Evolutionary conservation across 2,329 filamentous ascomycete genomes (phyloP).

Genomic region (Seiridium cupressi): DNA sequence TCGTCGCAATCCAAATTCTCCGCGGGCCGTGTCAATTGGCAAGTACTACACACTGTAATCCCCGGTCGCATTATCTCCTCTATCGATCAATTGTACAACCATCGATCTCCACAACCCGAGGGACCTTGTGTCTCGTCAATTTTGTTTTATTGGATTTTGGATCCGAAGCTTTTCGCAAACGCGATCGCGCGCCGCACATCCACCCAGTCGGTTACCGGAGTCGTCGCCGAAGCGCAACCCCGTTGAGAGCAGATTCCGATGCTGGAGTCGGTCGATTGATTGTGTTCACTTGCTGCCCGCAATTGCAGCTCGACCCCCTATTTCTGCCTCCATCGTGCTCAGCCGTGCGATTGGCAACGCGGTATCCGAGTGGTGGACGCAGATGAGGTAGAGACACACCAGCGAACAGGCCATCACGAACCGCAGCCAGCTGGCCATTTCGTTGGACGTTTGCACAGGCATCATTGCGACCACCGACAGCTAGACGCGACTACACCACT

Average conservation of each 20-base stretch:
- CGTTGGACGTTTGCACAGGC: constrained; percentile 3
- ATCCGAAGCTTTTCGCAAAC: neutral
- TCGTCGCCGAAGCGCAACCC: neutral
- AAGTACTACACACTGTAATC: neutral
- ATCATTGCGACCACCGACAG: constrained; percentile 18
- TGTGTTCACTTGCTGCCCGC: neutral
- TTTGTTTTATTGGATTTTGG: constrained; percentile 2
- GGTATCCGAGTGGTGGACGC: neutral
- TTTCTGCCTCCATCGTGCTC: neutral
- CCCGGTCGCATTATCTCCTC: constrained; percentile 1
- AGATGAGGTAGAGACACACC: neutral
- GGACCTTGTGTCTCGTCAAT: neutral
- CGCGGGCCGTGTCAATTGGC: neutral
- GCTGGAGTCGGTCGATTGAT: neutral
- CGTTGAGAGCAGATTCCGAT: neutral
- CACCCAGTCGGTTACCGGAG: neutral
- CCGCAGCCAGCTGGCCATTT: neutral
- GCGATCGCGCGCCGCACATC: neutral
- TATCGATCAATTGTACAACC: neutral
- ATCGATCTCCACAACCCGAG: neutral
- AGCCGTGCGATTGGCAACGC: neutral
- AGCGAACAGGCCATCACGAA: constrained; percentile 3
- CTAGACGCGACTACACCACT: constrained; percentile 16
- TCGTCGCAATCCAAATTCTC: neutral
- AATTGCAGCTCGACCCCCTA: neutral